Evolutionary conservation across 257 asterid genomes (phyloP).

Genomic region (Catharanthus roseus): DNA sequence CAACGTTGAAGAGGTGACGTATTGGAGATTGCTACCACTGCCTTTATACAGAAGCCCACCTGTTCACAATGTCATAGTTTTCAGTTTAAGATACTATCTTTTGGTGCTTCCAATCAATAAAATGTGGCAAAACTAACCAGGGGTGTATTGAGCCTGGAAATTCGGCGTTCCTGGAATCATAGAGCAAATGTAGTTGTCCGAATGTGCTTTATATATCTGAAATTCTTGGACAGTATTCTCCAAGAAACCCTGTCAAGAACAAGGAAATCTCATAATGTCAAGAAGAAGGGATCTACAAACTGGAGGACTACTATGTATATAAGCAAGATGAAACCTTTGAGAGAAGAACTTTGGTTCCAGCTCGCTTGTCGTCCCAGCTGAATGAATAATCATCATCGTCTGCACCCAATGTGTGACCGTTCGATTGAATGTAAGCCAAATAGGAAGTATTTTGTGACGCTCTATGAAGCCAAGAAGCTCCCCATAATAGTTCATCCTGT

Average conservation of each 20-base stretch:
- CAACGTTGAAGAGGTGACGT: constrained; percentile 71
- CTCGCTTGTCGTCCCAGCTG: constrained; percentile 88
- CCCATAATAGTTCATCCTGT: constrained; percentile 92
- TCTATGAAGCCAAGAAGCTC: constrained; percentile 84
- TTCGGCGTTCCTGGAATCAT: constrained; percentile 69
- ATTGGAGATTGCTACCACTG: constrained; percentile 74
- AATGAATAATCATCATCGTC: constrained; percentile 66
- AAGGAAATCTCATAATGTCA: no score
- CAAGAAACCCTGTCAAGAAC: constrained; percentile 42
- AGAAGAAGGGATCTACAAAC: not conserved
- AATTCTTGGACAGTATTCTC: constrained; percentile 52
- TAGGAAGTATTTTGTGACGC: constrained; percentile 54
- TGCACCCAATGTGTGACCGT: constrained; percentile 70
- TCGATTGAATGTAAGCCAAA: constrained; percentile 57
- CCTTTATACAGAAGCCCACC: constrained; percentile 64
- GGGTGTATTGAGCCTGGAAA: constrained; percentile 88
- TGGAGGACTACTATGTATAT: no score
- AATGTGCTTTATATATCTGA: constrained; percentile 66
- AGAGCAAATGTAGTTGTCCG: constrained; percentile 82
- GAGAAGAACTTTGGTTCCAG: constrained; percentile 75
- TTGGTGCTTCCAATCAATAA: not conserved
- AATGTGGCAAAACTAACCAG: constrained; percentile 33
- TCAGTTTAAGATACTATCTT: not conserved
- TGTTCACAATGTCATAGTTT: constrained; percentile 5
- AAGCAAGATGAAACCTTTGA: constrained; percentile 47